A percentile compares a stretch with the other conserved stretches of the same genome.
Conservation (phyloP, 1,139 yeast genomes). For the Geotrichum histeridarum region DNA sequence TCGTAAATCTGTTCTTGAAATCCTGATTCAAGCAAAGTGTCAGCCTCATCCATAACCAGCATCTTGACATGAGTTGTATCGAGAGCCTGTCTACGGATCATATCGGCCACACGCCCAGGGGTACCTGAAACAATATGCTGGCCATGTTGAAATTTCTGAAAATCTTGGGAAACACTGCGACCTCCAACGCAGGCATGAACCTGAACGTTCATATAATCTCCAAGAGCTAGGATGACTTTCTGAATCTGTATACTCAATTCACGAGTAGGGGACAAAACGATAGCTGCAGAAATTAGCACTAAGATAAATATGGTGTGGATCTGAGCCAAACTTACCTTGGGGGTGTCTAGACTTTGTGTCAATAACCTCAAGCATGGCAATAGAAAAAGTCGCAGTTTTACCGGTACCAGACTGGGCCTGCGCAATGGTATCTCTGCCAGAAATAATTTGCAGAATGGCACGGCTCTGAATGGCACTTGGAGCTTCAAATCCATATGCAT, state of each 20-base stretch:
- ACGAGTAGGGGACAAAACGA: constrained; percentile 97
- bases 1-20: constrained; percentile 97
- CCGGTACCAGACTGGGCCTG: constrained; percentile 99
- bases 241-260: constrained; percentile 97
- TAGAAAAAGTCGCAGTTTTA: constrained; percentile 98
- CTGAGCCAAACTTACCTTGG: constrained; percentile 35
- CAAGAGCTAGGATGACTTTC: constrained; percentile 90
- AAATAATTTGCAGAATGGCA: constrained; percentile 94
- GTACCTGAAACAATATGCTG: constrained; percentile 98
- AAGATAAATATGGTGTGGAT: neutral
- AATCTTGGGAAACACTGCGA: constrained; percentile 86
- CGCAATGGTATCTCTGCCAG: constrained; percentile 95
- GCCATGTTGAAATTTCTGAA: constrained; percentile 85
- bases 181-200: constrained; percentile 99
- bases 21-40: constrained; percentile 95
- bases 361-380: constrained; percentile 91
- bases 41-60: constrained; percentile 99
- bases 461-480: constrained; percentile 98
- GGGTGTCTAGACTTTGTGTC: constrained; percentile 45
- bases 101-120: constrained; percentile 97
- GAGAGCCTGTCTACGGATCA: constrained; percentile 92
- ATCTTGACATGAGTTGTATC: constrained; percentile 86
- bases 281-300: constrained; percentile 43
- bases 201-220: constrained; percentile 86
- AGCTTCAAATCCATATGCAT: constrained; percentile 95